Evolutionary conservation across 1,284 basidiomycete genomes (phyloP), one percentile per base, ranked within the genome.

Genomic region (Anthracocystis setariae): DNA sequence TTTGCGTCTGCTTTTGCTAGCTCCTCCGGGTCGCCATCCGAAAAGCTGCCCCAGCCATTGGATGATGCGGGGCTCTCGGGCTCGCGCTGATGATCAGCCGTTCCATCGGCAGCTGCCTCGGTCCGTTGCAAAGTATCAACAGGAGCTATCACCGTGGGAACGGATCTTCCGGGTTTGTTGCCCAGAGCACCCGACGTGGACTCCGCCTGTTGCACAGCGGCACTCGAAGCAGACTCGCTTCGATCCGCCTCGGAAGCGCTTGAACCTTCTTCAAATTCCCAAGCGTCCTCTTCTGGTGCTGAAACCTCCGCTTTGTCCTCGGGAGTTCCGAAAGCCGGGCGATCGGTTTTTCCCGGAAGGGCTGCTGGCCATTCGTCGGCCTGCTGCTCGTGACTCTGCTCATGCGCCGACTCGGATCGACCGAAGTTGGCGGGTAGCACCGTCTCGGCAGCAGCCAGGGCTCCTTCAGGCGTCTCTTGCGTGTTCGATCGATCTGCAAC

Each of bases 221-320:
- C 27, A 29, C 40, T 45, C 15, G 40, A 17, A 35, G 58, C 42
- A 8, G 50, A 27, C 17, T 67, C 64, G 25, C 39, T 49, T 39
- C 46, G 45, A 27, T 61, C 64, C 3, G 48, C 46, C 25, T 67
- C 64, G 5, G 64, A 61, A 32, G 64, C 45, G 23, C 54, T 61
- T 9, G 64, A 67, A 21, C 46, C 44, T 5, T 68, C 65, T 18
- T 68, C 65, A 17, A 71, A 71, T 7, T n/a, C 68, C 68, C 68
- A 71, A 3, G 57, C 68, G 23, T 71, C 68, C 23, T 46, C 51
- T 8, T 60, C 62, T 17, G 46, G 51, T 33, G 57, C 68, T 15
- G 32, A 3, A 10, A 5, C 13, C 18, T 20, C 20, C 5, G 40
- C 40, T 42, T 23, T 21, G 20, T 9, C 40, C 4, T 42, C 20